Base-by-base conservation (phyloP, 176 grass and related monocot species). In the Ampelocalamus luodianensis region DNA sequence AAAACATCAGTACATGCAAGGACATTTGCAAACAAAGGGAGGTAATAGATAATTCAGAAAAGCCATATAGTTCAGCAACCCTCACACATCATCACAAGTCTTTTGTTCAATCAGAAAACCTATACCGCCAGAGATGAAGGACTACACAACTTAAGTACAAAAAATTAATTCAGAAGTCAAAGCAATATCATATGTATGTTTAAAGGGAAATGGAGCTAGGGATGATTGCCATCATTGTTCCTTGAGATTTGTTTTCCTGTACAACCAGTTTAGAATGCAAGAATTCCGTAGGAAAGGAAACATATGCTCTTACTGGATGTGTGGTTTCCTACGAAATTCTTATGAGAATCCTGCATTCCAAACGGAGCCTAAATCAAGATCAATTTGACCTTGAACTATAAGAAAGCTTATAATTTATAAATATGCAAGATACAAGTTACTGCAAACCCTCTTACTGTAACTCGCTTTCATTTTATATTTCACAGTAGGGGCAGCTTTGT, bases 21-120 rank as follows among this genome's bases (percentile, higher is more conserved):
- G 18, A 24, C 37, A 69, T 79, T 42, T 73, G 18, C 36, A 68
- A 74, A 56, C 68, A 68, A 72, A 46, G 60, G 48, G 6, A 8
- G 34, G 40, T 60, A 45, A 74, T n/a, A 72, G 55, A 62, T 65
- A 66, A 82, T 86, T 86, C 59, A 46, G 14, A n/a, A 40, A 16
- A 27, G 5, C 10, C 29, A 42, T 17, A 44, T 63, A 34, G 34
- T 58, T 76, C 8, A 75, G 4, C 14, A 18, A 56, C 4, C 13
- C 39, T 68, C 55, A 23, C 13, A 71, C 17, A 71, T 64, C 58
- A 43, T 43, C 67, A 72, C 20, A 73, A 24, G 17, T 24, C 18
- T 55, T 82, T 77, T 55, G 43, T 71, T 85, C 26, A 39, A 85
- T 37, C 11, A 58, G 39, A 72, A 26, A 79, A 17, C 15, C 32